phyloP scores from a whole-genome alignment of 805 yeast species.

The Zygoascus tannicola region DNA sequence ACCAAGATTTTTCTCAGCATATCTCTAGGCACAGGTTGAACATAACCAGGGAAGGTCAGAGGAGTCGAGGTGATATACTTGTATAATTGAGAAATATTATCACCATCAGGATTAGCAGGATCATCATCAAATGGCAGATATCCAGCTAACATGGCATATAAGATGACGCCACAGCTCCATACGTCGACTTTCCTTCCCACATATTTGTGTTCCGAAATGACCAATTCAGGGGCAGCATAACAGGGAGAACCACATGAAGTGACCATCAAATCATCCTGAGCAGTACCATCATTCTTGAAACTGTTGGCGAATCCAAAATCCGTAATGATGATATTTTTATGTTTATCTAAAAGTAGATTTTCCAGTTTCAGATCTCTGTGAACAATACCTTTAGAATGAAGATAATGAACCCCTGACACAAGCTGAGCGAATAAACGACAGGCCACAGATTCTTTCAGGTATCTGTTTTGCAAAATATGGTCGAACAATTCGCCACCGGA shows the following conservation, averaged over 20 bases:
- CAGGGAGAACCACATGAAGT: constrained; percentile 97
- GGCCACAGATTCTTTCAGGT: constrained; percentile 79
- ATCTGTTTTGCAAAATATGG: constrained; percentile 77
- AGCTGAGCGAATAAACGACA: constrained; percentile 85
- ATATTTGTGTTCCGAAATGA: constrained; percentile 76
- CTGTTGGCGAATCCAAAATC: constrained; percentile 96
- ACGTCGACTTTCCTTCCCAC: constrained; percentile 91
- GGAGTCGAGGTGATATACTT: constrained; percentile 88
- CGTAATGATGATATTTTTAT: constrained; percentile 75
- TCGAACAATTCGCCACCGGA: constrained; percentile 96
- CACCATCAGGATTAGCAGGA: constrained; percentile 92
- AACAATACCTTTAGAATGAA: constrained; percentile 71
- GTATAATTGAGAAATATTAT: constrained; percentile 82
- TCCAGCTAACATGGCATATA: constrained; percentile 95
- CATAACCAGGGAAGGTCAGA: constrained; percentile 89
- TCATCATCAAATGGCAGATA: constrained; percentile 97
- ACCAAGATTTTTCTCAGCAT: constrained; percentile 71
- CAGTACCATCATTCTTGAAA: constrained; percentile 33
- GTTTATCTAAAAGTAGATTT: constrained; percentile 69
- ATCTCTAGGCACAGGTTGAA: constrained; percentile 86
- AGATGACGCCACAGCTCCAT: constrained; percentile 94
- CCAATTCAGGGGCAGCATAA: constrained; percentile 97
- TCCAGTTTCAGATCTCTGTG: constrained; percentile 73
- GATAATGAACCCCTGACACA: constrained; percentile 85
- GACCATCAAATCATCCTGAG: constrained; percentile 63